phyloP scores from a whole-genome alignment of 176 grass and related monocot genomes.

The Avena sativa region DNA sequence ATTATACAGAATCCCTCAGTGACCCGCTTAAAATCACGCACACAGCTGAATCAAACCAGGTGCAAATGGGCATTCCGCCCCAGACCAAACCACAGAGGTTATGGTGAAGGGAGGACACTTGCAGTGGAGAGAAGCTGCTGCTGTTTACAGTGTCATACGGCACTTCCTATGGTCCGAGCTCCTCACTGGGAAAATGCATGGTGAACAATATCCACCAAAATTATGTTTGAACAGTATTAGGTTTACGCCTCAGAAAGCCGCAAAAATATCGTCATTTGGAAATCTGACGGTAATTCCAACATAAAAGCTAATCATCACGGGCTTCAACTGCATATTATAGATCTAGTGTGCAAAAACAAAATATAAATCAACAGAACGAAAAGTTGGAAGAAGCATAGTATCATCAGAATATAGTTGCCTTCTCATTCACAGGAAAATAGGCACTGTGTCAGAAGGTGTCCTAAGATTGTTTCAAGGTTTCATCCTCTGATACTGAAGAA shows the following conservation, averaged over 20 bases:
- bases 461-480: constrained; percentile 78
- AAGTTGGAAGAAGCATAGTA: neutral
- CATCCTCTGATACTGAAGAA: constrained; percentile 55
- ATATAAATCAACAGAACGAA: neutral
- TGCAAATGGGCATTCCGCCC: constrained; percentile 5
- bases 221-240: too few species aligned
- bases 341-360: neutral
- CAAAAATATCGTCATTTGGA: constrained; percentile 60
- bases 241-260: constrained; percentile 65
- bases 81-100: constrained; percentile 48
- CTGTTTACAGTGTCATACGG: constrained; percentile 83
- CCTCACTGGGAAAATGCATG: constrained; percentile 36
- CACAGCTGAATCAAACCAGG: constrained; percentile 40
- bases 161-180: constrained; percentile 84
- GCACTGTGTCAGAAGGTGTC: constrained; percentile 88
- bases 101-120: constrained; percentile 15
- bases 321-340: neutral
- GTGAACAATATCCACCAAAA: neutral
- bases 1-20: constrained; percentile 52
- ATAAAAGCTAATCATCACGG: constrained; percentile 73
- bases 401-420: constrained; percentile 77
- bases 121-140: constrained; percentile 45
- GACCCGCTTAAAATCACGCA: constrained; percentile 92
- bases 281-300: constrained; percentile 99
- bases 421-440: constrained; percentile 71